These are phyloP conservation scores for cucumber (Cucumis sativus) DNA, from an alignment of 306 rosid species.

Conservation along the genomic window DNA sequence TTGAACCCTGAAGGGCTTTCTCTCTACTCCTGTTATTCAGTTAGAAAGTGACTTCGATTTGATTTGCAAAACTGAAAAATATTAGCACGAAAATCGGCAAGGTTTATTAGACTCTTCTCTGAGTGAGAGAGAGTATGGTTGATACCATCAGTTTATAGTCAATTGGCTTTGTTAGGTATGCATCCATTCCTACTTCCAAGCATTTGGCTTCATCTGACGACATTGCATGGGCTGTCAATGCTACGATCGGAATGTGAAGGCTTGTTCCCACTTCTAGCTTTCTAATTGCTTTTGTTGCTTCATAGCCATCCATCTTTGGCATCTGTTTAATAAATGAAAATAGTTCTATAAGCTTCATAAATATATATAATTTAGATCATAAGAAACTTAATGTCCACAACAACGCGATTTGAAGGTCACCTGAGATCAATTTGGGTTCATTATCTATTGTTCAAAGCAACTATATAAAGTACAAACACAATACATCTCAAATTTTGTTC, in stretches of 20 bases:
- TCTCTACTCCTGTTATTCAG: neutral
- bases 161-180: conserved; percentile 93
- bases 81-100: neutral
- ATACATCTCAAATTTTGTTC: neutral
- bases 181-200: conserved; percentile 99
- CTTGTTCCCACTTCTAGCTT: conserved; percentile 63
- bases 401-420: neutral
- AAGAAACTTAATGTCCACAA: neutral
- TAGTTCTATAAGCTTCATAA: neutral
- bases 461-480: neutral
- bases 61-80: neutral
- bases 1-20: neutral
- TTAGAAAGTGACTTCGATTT: neutral
- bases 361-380: neutral
- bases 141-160: conserved; percentile 91
- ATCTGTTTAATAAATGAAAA: conserved; percentile 42
- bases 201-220: conserved; percentile 97
- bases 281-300: conserved; percentile 90
- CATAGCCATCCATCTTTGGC: conserved; percentile 99
- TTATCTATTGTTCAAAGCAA: neutral
- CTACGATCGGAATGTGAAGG: conserved; percentile 79
- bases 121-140: conserved; percentile 89
- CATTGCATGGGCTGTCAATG: conserved; percentile 98
- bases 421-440: neutral
- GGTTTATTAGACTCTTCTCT: conserved; percentile 12